Evolutionary conservation across 2,329 filamentous ascomycete species (phyloP), one percentile per base, ranked within the genome.

Genomic region (Botrytis medusae): DNA sequence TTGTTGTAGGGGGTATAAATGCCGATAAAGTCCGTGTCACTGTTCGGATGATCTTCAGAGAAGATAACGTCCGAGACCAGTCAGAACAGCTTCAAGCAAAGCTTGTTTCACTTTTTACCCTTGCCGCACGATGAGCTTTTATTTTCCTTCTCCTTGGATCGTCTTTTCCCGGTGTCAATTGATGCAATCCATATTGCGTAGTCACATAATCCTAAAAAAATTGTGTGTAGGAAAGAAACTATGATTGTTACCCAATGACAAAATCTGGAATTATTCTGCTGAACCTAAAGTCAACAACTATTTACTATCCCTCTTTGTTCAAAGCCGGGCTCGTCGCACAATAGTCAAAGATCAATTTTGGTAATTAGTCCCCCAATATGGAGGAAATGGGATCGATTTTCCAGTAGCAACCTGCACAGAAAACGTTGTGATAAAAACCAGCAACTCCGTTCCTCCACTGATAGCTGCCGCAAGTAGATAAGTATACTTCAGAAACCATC

Each of bases 261-360:
- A 51, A n/a, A 51, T 51, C 22, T 10, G 22, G 9, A 51, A 51
- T 0, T 2, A 10, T 51, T 51, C 48, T n/a, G 10, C 48, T n/a
- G 1, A 0, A 6, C n/a, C 4, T 51, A 51, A 6, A n/a, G 6
- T 51, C 4, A n/a, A n/a, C 9, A n/a, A 51, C 0, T n/a, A n/a
- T 25, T 12, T 4, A 14, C 48, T n/a, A 25, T 14, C 10, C 25
- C 48, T 6, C 25, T 51, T n/a, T 14, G 4, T 1, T 51, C 48
- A n/a, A n/a, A 51, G 4, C 48, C 10, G 4, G 9, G 25, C 6
- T 14, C 25, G 10, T 51, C 25, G 48, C 9, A 2, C 25, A 51
- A 5, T 51, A 51, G 25, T 14, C 10, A 51, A 14, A 14, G 9
- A 14, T 6, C 5, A 1, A n/a, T n/a, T 1, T 14, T n/a, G 10